These are phyloP conservation scores for Thielaviopsis euricoi DNA, from an alignment of 2,329 filamentous ascomycete species.

Conservation along the genomic window DNA sequence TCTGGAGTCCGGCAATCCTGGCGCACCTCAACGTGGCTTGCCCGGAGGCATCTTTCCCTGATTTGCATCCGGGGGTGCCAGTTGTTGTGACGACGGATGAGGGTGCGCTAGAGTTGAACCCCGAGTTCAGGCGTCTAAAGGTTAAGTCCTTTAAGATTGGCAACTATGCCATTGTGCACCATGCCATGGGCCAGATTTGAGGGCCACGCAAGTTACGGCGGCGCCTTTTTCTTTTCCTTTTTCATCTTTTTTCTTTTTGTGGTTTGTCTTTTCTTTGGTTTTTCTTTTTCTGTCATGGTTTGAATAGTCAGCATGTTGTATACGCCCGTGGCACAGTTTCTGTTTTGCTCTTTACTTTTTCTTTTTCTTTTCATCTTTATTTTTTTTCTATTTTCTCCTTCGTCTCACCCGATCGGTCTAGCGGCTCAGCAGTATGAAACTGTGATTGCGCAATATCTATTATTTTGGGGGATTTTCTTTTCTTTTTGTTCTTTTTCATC, in stretches of 20 bases:
- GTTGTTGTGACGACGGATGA: conserved; percentile 43
- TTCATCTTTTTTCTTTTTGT: background rate
- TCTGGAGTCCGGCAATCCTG: conserved; percentile 57
- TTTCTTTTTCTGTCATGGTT: background rate
- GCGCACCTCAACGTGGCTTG: conserved; percentile 40
- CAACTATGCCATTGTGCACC: conserved; percentile 35
- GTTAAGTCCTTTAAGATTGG: conserved; percentile 39
- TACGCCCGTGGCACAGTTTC: background rate
- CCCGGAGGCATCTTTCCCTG: conserved; percentile 40
- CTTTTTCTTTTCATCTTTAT: too few relatives aligned
- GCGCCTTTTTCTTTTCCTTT: background rate
- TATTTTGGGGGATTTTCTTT: background rate
- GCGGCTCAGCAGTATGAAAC: background rate
- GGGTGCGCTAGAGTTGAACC: conserved; percentile 37
- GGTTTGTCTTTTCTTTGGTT: background rate
- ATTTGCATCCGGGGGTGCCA: conserved; percentile 48
- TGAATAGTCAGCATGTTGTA: background rate
- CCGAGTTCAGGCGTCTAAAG: conserved; percentile 35
- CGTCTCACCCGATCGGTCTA: background rate
- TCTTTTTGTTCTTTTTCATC: too few relatives aligned
- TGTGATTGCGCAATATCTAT: background rate
- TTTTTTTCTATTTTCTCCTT: background rate
- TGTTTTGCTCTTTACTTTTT: conserved; percentile 1
- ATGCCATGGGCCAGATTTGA: conserved; percentile 8
- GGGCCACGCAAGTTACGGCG: background rate